phyloP scores from a whole-genome alignment of 1,284 basidiomycete species.

The Microbotryum lychnidis-dioicae region DNA sequence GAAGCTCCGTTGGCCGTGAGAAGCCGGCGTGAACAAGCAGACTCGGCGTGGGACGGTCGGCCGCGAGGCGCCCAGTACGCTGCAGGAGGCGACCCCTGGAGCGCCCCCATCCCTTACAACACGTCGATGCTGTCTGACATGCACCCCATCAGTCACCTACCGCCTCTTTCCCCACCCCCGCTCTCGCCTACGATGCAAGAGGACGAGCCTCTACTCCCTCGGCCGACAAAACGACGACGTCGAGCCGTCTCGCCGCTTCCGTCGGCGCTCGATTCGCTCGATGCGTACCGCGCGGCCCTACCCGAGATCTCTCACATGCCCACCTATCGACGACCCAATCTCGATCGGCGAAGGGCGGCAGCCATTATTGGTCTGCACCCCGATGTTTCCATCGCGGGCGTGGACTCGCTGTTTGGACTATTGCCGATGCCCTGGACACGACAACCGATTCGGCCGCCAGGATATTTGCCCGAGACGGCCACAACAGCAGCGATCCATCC shows the following conservation, averaged over 20 bases:
- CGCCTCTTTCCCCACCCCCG: conserved; percentile 17
- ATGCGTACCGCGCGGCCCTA: not conserved
- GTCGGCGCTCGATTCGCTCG: conserved; percentile 10
- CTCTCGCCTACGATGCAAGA: not conserved
- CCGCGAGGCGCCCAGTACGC: not conserved
- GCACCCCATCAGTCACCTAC: conserved; percentile 3
- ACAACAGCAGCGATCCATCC: conserved; percentile 28
- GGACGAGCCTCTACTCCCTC: not conserved
- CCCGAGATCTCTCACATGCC: conserved; percentile 10
- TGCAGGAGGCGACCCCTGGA: conserved; percentile 19
- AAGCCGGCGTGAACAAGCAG: conserved; percentile 16
- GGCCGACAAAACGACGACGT: not conserved
- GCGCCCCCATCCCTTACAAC: conserved; percentile 22
- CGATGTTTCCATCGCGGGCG: conserved; percentile 16
- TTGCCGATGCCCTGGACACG: conserved; percentile 25
- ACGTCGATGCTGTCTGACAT: conserved; percentile 17
- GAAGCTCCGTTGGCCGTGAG: conserved; percentile 17
- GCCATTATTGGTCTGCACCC: conserved; percentile 17
- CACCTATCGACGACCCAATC: conserved; percentile 10
- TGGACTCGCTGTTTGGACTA: conserved; percentile 31
- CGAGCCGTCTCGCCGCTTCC: conserved; percentile 21
- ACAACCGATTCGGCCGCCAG: conserved; percentile 29
- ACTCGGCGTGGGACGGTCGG: conserved; percentile 14
- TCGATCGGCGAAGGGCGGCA: conserved; percentile 20
- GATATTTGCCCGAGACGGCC: conserved; percentile 31